A percentile compares a stretch with the other conserved stretches of the same genome.
These are phyloP conservation scores for Rhodotorula taiwanensis DNA, from an alignment of 768 basidiomycete genomes.

Conservation along the genomic window DNA sequence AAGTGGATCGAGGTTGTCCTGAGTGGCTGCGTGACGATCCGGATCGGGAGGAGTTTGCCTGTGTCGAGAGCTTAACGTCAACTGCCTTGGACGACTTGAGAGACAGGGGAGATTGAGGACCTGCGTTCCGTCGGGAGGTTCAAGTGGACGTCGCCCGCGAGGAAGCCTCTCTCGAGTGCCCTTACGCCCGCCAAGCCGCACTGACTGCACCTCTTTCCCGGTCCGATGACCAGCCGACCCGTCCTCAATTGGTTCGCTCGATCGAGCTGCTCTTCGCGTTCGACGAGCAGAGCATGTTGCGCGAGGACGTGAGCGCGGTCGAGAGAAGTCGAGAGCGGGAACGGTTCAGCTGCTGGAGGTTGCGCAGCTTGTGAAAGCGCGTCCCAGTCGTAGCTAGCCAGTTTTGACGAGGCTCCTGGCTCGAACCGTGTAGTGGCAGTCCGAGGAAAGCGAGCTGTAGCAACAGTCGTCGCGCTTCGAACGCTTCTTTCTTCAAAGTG, in stretches of 20 bases:
- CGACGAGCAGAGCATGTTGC: background rate
- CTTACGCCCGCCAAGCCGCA: background rate
- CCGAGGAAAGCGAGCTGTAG: too few relatives aligned
- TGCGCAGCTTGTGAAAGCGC: background rate
- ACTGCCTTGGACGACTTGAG: too few relatives aligned
- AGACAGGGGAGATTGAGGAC: too few relatives aligned
- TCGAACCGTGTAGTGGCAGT: too few relatives aligned
- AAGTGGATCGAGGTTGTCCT: conserved; percentile 12
- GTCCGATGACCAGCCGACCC: conserved; percentile 8
- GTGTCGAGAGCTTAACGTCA: too few relatives aligned
- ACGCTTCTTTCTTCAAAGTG: background rate
- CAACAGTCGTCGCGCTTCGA: background rate
- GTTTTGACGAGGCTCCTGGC: too few relatives aligned
- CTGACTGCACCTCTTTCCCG: background rate
- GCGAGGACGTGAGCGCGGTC: conserved; percentile 1
- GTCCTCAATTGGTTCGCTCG: background rate
- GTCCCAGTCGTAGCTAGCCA: background rate
- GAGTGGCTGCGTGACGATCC: background rate
- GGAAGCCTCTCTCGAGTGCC: background rate
- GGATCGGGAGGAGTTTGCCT: conserved; percentile 11
- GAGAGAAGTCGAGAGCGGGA: background rate
- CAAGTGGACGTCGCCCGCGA: background rate
- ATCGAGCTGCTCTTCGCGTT: background rate
- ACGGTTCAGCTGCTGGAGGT: background rate
- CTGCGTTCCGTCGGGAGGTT: background rate